Evolutionary conservation across 73 alveolate species (phyloP).

Genomic region (Paramecium tetraurelia): DNA sequence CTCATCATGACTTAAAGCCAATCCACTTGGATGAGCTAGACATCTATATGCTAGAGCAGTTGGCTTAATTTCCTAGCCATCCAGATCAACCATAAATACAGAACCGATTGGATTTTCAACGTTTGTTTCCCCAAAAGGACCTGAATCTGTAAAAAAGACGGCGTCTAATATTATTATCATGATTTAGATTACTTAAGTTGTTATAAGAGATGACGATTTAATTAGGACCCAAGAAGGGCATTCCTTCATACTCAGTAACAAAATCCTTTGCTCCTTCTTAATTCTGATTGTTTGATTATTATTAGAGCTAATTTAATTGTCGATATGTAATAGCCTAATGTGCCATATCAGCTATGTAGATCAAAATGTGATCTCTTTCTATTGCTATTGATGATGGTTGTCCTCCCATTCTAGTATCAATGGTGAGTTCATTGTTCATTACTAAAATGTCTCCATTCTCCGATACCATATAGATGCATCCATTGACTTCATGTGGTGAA

Average conservation of each 20-base stretch:
- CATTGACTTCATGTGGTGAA: slow-evolving; percentile 52
- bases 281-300: background rate
- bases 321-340: slow-evolving; percentile 65
- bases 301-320: slow-evolving; percentile 54
- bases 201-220: slow-evolving; percentile 72
- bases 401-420: slow-evolving; percentile 48
- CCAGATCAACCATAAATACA: slow-evolving; percentile 83
- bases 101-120: slow-evolving; percentile 84
- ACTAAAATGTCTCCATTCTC: slow-evolving; percentile 55
- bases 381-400: slow-evolving; percentile 48
- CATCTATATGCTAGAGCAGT: slow-evolving; percentile 68
- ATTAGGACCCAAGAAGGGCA: slow-evolving; percentile 97
- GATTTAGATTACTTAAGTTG: slow-evolving; percentile 32
- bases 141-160: slow-evolving; percentile 81
- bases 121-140: slow-evolving; percentile 89
- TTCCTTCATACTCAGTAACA: slow-evolving; percentile 94
- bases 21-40: slow-evolving; percentile 90
- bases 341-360: slow-evolving; percentile 57
- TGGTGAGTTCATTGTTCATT: background rate
- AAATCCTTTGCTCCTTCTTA: slow-evolving; percentile 60
- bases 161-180: no score
- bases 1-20: slow-evolving; percentile 81
- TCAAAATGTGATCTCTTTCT: slow-evolving; percentile 25
- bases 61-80: slow-evolving; percentile 81
- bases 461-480: slow-evolving; percentile 40